Evolutionary conservation across 2,329 filamentous ascomycete genomes (phyloP).

Genomic region (Fusarium bactridioides): DNA sequence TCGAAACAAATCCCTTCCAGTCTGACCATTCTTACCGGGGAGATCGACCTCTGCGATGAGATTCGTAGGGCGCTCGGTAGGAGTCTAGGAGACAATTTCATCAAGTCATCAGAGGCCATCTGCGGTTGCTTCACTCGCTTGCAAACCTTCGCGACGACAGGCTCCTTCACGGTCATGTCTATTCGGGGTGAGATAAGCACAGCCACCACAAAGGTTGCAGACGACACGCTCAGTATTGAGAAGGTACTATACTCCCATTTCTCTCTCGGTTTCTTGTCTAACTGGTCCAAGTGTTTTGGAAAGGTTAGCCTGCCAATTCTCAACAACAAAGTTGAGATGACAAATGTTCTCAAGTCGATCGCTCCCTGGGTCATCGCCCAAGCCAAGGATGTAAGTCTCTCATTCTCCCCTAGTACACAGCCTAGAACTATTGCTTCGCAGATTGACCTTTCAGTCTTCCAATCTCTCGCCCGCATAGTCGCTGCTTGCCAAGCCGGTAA

Average conservation of each 20-base stretch:
- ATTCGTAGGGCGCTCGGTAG: neutral
- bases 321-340: neutral
- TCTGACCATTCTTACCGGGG: neutral
- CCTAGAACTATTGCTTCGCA: neutral
- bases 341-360: neutral
- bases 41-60: neutral
- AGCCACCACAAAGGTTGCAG: neutral
- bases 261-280: neutral
- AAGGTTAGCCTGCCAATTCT: neutral
- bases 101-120: neutral
- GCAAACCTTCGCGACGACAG: neutral
- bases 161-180: neutral
- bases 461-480: neutral
- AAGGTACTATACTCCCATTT: neutral
- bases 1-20: neutral
- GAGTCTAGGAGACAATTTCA: neutral
- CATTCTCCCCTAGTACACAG: fast-evolving
- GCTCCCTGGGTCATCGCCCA: neutral
- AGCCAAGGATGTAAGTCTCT: neutral
- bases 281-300: neutral
- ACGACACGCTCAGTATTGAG: neutral
- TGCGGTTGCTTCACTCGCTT: neutral
- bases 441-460: neutral
- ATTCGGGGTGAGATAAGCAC: neutral
- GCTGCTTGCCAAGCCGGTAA: neutral